A percentile compares a stretch with the other conserved stretches of the same genome.
These are phyloP conservation scores for Solanum boliviense DNA, from an alignment of 257 asterid species.

Conservation along the genomic window DNA sequence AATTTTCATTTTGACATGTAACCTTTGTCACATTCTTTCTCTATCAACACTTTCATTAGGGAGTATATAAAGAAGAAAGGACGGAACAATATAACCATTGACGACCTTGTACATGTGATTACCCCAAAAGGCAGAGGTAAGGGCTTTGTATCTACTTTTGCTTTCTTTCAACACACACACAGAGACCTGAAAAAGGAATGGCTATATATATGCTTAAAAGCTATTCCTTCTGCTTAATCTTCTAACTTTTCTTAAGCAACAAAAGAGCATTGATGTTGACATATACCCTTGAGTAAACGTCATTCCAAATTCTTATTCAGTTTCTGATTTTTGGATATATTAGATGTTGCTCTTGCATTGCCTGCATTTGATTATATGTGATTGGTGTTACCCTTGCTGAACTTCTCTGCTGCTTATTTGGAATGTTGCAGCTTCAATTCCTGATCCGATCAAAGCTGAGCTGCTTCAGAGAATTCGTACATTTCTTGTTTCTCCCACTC, in stretches of 20 bases:
- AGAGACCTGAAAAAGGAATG: background rate
- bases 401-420: background rate
- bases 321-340: background rate
- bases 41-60: constrained; percentile 27
- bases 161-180: background rate
- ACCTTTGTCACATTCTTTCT: background rate
- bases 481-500: constrained; percentile 39
- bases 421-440: constrained; percentile 50
- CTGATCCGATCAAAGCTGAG: constrained; percentile 67
- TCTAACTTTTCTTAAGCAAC: background rate
- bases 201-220: background rate
- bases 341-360: background rate
- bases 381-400: background rate
- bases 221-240: background rate
- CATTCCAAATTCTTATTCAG: background rate
- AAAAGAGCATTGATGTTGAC: background rate
- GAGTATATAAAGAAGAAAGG: constrained; percentile 60
- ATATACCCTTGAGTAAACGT: background rate
- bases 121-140: constrained; percentile 77
- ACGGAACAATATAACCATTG: constrained; percentile 59
- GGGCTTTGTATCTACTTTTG: background rate
- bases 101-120: constrained; percentile 57
- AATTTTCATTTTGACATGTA: background rate
- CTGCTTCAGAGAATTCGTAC: constrained; percentile 54
- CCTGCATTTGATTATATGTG: background rate